Conservation (phyloP, 176 grass and related monocot genomes). For the Rhynchospora breviuscula region DNA sequence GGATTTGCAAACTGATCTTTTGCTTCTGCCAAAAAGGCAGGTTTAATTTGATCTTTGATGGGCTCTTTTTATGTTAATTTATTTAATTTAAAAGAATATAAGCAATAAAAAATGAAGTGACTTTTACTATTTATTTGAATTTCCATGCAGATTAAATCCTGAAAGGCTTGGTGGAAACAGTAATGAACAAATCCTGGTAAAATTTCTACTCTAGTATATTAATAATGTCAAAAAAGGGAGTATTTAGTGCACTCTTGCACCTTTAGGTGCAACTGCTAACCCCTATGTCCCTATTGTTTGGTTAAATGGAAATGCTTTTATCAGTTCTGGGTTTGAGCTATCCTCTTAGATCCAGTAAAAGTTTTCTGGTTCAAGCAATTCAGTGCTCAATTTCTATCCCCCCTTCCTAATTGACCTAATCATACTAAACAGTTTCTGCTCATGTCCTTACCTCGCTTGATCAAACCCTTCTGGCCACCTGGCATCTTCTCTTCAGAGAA, state of each 20-base stretch:
- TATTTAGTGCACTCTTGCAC: background rate
- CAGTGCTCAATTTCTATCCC: background rate
- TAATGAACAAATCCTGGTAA: slow-evolving; percentile 95
- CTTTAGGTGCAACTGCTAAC: background rate
- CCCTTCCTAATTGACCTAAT: background rate
- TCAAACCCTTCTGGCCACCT: background rate
- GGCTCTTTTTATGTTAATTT: background rate
- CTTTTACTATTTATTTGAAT: slow-evolving; percentile 27
- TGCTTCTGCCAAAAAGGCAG: slow-evolving; percentile 84
- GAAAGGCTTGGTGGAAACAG: slow-evolving; percentile 80
- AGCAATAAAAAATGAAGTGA: background rate
- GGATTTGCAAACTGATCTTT: slow-evolving; percentile 89
- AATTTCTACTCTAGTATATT: slow-evolving; percentile 17
- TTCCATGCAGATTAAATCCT: slow-evolving; percentile 67
- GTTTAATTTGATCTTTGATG: background rate
- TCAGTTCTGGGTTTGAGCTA: background rate
- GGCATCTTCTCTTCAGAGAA: background rate
- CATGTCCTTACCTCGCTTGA: background rate
- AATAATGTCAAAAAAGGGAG: background rate
- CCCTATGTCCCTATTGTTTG: background rate
- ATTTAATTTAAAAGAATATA: background rate
- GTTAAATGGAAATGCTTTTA: background rate
- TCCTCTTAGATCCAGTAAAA: background rate
- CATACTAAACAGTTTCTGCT: background rate
- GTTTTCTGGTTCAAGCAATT: background rate